These are phyloP conservation scores for Globisporangium radiosum DNA, from an alignment of 352 stramenopile species.

Conservation along the genomic window DNA sequence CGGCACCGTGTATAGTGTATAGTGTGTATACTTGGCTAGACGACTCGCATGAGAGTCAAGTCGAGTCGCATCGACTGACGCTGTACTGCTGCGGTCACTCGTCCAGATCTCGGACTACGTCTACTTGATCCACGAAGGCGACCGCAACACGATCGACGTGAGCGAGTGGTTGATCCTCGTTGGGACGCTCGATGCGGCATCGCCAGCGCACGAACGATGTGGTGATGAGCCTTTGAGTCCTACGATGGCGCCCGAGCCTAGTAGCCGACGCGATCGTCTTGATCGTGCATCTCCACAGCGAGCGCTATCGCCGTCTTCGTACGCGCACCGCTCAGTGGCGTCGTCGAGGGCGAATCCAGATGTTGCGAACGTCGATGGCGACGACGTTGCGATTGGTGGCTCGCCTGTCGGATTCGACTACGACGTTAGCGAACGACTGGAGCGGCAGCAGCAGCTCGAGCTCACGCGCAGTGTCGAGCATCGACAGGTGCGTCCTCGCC, in stretches of 20 bases:
- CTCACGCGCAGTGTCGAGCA: not conserved
- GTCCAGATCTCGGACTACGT: constrained; percentile 64
- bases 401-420: not conserved
- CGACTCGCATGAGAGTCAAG: no score
- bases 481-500: not conserved
- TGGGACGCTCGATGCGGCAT: constrained; percentile 55
- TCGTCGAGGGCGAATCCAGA: not conserved
- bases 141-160: constrained; percentile 39
- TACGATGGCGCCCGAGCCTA: not conserved
- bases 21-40: no score
- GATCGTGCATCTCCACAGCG: not conserved
- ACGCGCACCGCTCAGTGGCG: not conserved
- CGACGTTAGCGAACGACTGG: not conserved
- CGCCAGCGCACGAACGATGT: constrained; percentile 8
- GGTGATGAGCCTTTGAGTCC: constrained; percentile 6
- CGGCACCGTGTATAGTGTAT: no score
- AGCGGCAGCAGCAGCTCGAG: not conserved
- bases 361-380: not conserved
- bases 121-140: constrained; percentile 65
- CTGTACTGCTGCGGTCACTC: not conserved
- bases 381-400: not conserved
- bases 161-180: constrained; percentile 69
- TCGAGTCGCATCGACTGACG: no score
- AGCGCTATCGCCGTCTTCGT: no score
- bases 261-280: not conserved